Percentiles rank a stretch among this genome's conserved stretches.
Evolutionary conservation across 192 early-diverging fungal species (phyloP).

Genomic region (Anaeromyces robustus): DNA sequence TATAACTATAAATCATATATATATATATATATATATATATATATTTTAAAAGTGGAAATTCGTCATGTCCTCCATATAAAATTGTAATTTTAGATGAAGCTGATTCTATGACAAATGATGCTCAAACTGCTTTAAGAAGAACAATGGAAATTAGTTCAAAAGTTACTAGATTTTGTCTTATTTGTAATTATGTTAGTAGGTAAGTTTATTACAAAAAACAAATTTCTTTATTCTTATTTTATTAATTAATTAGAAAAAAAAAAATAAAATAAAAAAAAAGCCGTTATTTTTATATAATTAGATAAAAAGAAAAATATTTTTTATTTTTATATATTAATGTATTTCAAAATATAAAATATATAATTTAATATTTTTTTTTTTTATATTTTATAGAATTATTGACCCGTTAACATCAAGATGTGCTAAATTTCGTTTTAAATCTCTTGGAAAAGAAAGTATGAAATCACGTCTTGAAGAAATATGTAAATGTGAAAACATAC

Average conservation of each 20-base stretch:
- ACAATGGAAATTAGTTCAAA: constrained; percentile 92
- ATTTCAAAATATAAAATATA: too few relatives aligned
- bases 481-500: constrained; percentile 45
- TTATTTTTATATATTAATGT: too few relatives aligned
- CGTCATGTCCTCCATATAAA: constrained; percentile 71
- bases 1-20: too few relatives aligned
- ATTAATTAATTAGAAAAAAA: too few relatives aligned
- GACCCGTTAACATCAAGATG: constrained; percentile 87
- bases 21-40: not conserved
- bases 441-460: constrained; percentile 46
- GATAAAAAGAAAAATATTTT: too few relatives aligned
- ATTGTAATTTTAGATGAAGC: constrained; percentile 95
- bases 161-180: constrained; percentile 84
- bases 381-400: constrained; percentile 68
- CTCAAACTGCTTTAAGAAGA: constrained; percentile 78
- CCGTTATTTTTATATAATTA: too few relatives aligned
- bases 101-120: constrained; percentile 89
- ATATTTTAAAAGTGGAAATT: constrained; percentile 12
- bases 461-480: constrained; percentile 49
- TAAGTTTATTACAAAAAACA: constrained; percentile 4
- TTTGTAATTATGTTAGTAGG: constrained; percentile 76
- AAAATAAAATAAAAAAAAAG: too few relatives aligned
- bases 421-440: constrained; percentile 88
- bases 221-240: too few relatives aligned
- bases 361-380: too few relatives aligned